Evolutionary conservation across 176 grass and related monocot species (phyloP).

Genomic region (Panicum miliaceum): DNA sequence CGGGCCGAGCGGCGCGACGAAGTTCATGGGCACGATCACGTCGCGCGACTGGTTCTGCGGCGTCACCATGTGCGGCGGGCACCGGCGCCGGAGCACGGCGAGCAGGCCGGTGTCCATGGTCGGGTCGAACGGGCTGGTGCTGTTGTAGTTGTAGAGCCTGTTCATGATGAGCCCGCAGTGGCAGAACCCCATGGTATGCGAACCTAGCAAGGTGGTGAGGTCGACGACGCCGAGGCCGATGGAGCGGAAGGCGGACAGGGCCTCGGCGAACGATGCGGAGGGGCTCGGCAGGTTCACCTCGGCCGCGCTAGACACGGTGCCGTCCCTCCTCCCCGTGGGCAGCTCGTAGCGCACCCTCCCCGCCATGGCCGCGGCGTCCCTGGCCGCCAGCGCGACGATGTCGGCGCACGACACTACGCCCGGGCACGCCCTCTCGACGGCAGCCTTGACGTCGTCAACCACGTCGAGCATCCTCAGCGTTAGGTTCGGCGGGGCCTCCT

Average conservation of each 20-base stretch:
- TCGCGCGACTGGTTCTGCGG: slow-evolving; percentile 41
- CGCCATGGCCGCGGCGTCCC: slow-evolving; percentile 43
- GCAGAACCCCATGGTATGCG: slow-evolving; percentile 63
- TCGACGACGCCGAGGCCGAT: slow-evolving; percentile 3
- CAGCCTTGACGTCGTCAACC: slow-evolving; percentile 51
- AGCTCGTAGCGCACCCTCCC: slow-evolving; percentile 30
- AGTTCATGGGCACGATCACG: slow-evolving; percentile 45
- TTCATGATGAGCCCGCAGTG: slow-evolving; percentile 47
- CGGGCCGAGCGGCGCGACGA: slow-evolving; percentile 6
- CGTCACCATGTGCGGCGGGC: slow-evolving; percentile 35
- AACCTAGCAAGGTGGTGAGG: slow-evolving; percentile 36
- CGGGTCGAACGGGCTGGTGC: slow-evolving; percentile 19
- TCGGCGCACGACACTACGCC: slow-evolving; percentile 62
- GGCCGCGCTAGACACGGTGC: slow-evolving; percentile 31
- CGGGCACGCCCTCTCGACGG: slow-evolving; percentile 42
- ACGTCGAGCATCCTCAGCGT: slow-evolving; percentile 51
- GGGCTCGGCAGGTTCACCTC: slow-evolving; percentile 52
- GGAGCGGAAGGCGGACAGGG: slow-evolving; percentile 3
- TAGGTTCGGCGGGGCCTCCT: slow-evolving; percentile 49
- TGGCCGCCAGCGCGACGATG: slow-evolving; percentile 36
- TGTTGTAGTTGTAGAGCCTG: slow-evolving; percentile 47
- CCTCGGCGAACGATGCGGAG: slow-evolving; percentile 22
- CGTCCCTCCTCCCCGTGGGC: slow-evolving; percentile 55
- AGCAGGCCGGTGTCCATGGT: slow-evolving; percentile 30
- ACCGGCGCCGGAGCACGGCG: slow-evolving; percentile 19